These are phyloP conservation scores for Taiozyma sp. DNA, from an alignment of 1,139 yeast species.

Conservation along the genomic window DNA sequence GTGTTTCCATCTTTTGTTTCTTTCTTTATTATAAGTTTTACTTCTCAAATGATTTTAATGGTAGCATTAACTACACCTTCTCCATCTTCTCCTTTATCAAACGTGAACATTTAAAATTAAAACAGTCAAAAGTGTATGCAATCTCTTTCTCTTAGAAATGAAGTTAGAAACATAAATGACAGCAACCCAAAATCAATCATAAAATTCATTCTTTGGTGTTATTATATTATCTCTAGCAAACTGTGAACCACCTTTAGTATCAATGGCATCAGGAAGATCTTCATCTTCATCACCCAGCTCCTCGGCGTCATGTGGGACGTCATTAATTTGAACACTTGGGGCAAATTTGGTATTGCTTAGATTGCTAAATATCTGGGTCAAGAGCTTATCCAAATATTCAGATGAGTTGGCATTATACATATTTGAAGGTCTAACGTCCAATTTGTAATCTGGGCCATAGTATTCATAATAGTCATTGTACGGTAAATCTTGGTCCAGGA, in stretches of 20 bases:
- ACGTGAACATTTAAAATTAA: background rate
- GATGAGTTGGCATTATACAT: constrained; percentile 97
- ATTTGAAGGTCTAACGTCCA: constrained; percentile 91
- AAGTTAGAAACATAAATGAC: background rate
- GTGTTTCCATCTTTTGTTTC: background rate
- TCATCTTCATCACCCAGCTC: constrained; percentile 82
- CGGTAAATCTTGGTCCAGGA: constrained; percentile 80
- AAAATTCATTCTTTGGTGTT: constrained; percentile 64
- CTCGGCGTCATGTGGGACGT: constrained; percentile 84
- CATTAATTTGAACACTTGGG: constrained; percentile 91
- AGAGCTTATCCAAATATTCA: constrained; percentile 82
- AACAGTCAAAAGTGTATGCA: background rate
- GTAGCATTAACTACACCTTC: background rate
- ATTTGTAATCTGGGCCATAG: constrained; percentile 92
- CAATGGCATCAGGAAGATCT: constrained; percentile 68
- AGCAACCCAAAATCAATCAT: constrained; percentile 16
- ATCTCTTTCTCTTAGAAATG: background rate
- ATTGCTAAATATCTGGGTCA: constrained; percentile 72
- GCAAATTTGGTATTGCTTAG: constrained; percentile 89
- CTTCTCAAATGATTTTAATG: background rate
- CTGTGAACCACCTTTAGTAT: constrained; percentile 89
- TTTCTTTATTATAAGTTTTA: background rate
- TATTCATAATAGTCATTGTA: constrained; percentile 96
- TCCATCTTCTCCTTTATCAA: background rate
- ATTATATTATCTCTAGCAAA: constrained; percentile 73